Evolutionary conservation across 768 basidiomycete species (phyloP), one percentile per base, ranked within the genome.

Genomic region (Lactifluus rugatus): DNA sequence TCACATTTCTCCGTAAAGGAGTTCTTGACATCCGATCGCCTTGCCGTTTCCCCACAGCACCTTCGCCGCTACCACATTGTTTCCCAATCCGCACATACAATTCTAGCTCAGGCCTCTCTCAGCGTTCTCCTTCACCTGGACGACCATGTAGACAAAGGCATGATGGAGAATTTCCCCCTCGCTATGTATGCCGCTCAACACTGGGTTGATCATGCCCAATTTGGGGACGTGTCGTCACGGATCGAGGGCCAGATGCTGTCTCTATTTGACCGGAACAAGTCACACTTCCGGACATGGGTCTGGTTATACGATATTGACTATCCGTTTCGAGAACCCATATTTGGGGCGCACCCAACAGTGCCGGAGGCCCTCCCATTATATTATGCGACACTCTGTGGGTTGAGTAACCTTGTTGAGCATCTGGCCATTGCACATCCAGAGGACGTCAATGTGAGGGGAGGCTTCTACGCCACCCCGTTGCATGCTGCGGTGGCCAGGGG

Each of bases 1-100:
- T 26, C 52, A 0, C 58, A 59, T 41, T 47, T 53, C 28, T 42
- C 58, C 0, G 58, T 59, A 8, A 54, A 42, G 13, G 58, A 59
- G 14, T 59, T 44, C 31, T 37, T 59, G 31, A 44, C 42, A 8
- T 59, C 52, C 0, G 23, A 49, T 26, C 52, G 46, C 9, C 47
- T 59, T 5, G 37, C 36, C 11, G 36, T 13, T 1, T 14, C 49
- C 7, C 1, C 2, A 21, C 10, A 5, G 31, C 8, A 19, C 14
- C 2, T 44, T 23, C 26, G 47, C 17, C 21, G 31, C 1, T 59
- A 48, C n/a, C 26, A 49, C 19, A 6, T 55, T 17, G 1, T 13
- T 23, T 39, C 23, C 2, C 36, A 31, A 0, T 41, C 53, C 0
- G 45, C 52, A 6, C 52, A 59, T 32, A 16, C 37, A 0, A 26